Conservation (phyloP, 805 yeast genomes). For the Candida incommunis region DNA sequence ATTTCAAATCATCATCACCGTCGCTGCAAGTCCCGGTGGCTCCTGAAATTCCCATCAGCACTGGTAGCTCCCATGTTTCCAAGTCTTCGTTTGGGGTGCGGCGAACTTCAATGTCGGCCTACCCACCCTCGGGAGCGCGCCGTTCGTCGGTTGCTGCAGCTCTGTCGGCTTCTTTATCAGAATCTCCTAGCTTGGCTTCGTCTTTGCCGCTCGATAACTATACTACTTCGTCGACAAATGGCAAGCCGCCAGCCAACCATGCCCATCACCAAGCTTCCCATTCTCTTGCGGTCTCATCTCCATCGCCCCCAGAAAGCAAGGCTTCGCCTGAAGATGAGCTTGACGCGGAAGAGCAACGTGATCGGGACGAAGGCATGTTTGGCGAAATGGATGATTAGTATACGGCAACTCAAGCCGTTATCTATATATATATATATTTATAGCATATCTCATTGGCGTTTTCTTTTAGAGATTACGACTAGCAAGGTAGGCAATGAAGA, state of each 20-base stretch:
- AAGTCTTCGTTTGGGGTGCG: background rate
- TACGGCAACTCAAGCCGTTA: too few species aligned
- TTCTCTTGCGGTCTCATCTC: background rate
- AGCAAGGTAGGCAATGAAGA: too few species aligned
- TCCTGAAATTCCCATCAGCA: background rate
- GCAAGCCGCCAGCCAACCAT: too few species aligned
- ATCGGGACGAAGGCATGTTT: constrained; percentile 18
- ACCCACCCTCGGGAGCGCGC: background rate
- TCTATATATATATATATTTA: too few species aligned
- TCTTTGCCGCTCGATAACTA: background rate
- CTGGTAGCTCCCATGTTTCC: background rate
- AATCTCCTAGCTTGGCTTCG: background rate
- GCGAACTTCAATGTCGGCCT: background rate
- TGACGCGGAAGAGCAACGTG: constrained; percentile 13
- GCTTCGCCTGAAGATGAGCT: constrained; percentile 13
- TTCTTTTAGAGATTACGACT: too few species aligned
- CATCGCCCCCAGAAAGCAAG: constrained; percentile 1
- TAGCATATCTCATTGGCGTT: too few species aligned
- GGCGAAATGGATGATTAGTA: constrained; percentile 26
- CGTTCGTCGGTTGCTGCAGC: background rate
- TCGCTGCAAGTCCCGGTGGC: background rate
- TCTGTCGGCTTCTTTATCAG: background rate
- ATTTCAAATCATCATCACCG: background rate
- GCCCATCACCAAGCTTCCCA: background rate
- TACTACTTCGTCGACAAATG: background rate